These are phyloP conservation scores for Beauveria asiatica DNA, from an alignment of 2,329 filamentous ascomycete genomes.

Conservation along the genomic window DNA sequence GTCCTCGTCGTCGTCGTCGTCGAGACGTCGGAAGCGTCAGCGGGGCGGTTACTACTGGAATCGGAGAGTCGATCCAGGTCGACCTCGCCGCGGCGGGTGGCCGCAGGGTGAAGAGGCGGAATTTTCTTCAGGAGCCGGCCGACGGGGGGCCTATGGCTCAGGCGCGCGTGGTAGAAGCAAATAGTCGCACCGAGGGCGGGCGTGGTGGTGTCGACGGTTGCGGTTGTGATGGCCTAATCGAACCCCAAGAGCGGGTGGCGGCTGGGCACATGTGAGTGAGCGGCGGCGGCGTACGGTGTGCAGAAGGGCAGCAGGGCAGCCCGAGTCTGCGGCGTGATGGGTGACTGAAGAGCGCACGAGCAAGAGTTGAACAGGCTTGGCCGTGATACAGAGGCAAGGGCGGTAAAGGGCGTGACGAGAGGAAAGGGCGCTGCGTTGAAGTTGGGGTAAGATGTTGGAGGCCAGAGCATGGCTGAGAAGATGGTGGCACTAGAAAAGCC, in stretches of 20 bases:
- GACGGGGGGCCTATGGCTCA: conserved; percentile 7
- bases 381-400: background rate
- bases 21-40: conserved; percentile 46
- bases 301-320: background rate
- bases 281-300: background rate
- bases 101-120: conserved; percentile 24
- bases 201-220: background rate
- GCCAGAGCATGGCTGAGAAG: background rate
- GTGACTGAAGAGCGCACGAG: background rate
- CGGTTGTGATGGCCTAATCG: background rate
- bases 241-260: background rate
- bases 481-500: background rate
- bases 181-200: background rate
- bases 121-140: conserved; percentile 10
- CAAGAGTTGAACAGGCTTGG: background rate
- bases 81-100: conserved; percentile 30
- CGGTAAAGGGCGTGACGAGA: background rate
- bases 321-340: background rate
- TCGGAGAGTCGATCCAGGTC: conserved; percentile 32
- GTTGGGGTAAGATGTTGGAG: conserved; percentile 7
- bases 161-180: background rate
- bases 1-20: background rate
- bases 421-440: background rate
- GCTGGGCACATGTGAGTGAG: background rate
- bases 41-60: conserved; percentile 24